These are phyloP conservation scores for Pelargonium cotyledonis DNA, from an alignment of 441 rosid genomes.

Conservation along the genomic window DNA sequence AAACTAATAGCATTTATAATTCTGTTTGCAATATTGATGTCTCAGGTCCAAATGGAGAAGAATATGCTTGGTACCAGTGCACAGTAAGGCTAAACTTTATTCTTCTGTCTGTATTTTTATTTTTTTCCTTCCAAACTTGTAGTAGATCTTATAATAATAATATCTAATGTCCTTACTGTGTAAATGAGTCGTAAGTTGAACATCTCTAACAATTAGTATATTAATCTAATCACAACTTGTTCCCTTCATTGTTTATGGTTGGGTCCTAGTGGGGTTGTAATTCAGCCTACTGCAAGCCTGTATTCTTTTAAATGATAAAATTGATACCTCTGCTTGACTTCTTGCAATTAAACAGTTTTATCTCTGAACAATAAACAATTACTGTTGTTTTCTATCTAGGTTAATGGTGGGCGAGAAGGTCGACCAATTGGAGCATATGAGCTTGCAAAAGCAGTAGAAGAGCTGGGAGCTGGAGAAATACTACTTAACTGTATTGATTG, in stretches of 20 bases:
- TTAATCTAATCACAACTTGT: background rate
- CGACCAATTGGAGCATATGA: conserved; percentile 95
- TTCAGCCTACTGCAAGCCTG: background rate
- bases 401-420: conserved; percentile 94
- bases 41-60: conserved; percentile 89
- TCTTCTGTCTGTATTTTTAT: conserved; percentile 1
- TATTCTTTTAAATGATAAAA: background rate
- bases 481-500: conserved; percentile 91
- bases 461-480: conserved; percentile 94
- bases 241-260: background rate
- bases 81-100: conserved; percentile 48
- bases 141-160: background rate
- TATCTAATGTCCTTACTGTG: background rate
- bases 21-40: conserved; percentile 10
- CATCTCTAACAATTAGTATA: background rate
- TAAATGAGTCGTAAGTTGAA: background rate
- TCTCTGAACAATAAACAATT: conserved; percentile 12
- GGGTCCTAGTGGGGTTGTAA: background rate
- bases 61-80: conserved; percentile 98
- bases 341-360: background rate
- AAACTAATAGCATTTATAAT: background rate
- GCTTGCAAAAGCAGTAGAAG: conserved; percentile 94
- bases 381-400: conserved; percentile 37
- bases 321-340: background rate
- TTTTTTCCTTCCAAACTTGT: background rate